Evolutionary conservation across 306 rosid species (phyloP), one percentile per base, ranked within the genome.

Genomic region (Psophocarpus tetragonolobus): DNA sequence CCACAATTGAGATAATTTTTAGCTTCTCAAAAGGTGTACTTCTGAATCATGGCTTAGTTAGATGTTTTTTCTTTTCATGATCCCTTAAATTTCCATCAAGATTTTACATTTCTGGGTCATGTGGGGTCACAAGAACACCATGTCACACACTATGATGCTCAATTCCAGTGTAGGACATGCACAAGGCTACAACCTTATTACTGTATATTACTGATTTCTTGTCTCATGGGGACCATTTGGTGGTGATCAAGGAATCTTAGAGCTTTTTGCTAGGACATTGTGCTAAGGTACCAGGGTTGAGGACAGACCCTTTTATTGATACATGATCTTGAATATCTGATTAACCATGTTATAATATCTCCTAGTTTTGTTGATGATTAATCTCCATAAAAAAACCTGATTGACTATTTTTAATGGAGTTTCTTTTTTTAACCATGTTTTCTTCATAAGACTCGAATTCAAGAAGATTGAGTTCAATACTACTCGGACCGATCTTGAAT

Each of bases 141-240:
- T 13, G 65, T 60, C 71, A 60, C 64, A 48, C 39, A 45, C 76
- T 54, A 44, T 20, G 83, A 78, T 78, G 77, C 83, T 78, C 45
- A 58, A 2, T 15, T 35, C n/a, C 45, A 65, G 3, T 73, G 41
- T 3, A 58, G 61, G 77, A 78, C 83, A 78, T 12, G 62, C 83
- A 78, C 15, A 57, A 72, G 60, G 71, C 45, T 75, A 45, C 75
- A 75, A 33, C 47, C 45, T 42, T 36, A 5, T 20, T 51, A 8
- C n/a, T n/a, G n/a, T 38, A 36, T 11, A 20, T 57, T 33, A 51
- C 76, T 66, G 67, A 26, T 41, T 3, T 21, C 72, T 35, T 67
- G 29, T 83, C 42, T 73, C 68, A 14, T 33, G 76, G 83, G 85
- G 87, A 74, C 87, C 84, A 79, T 35, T 38, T 73, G 44, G 17